phyloP scores from a whole-genome alignment of 2,329 filamentous ascomycete genomes.

The Ceratocystis cubensis region DNA sequence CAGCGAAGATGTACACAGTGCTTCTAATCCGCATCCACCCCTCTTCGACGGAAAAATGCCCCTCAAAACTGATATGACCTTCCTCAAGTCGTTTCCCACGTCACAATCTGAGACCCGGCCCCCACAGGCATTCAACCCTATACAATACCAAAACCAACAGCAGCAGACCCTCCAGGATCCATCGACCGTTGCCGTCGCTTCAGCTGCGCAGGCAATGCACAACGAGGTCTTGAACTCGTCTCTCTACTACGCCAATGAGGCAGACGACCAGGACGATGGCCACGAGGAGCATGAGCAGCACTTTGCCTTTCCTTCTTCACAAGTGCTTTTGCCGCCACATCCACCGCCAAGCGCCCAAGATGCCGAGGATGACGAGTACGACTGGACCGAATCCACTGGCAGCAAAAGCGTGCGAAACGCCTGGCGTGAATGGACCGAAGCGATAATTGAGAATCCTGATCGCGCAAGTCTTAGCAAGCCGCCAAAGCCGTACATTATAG shows the following conservation, averaged over 20 bases:
- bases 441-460: conserved; percentile 9
- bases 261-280: background rate
- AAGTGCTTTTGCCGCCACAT: conserved; percentile 13
- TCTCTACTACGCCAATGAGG: background rate
- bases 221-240: background rate
- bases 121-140: background rate
- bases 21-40: background rate
- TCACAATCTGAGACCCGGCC: background rate
- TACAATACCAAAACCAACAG: background rate
- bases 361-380: conserved; percentile 5
- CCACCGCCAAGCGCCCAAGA: conserved; percentile 9
- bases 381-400: background rate
- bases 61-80: conserved; percentile 5
- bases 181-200: background rate
- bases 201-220: background rate
- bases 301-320: conserved; percentile 15
- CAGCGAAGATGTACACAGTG: background rate
- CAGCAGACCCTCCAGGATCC: background rate
- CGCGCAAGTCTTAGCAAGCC: background rate
- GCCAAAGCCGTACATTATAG: background rate
- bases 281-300: conserved; percentile 2
- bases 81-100: conserved; percentile 9
- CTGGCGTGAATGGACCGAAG: conserved; percentile 18
- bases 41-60: background rate
- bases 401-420: background rate